phyloP scores from a whole-genome alignment of 768 basidiomycete species.

The Suillus fuscotomentosus region DNA sequence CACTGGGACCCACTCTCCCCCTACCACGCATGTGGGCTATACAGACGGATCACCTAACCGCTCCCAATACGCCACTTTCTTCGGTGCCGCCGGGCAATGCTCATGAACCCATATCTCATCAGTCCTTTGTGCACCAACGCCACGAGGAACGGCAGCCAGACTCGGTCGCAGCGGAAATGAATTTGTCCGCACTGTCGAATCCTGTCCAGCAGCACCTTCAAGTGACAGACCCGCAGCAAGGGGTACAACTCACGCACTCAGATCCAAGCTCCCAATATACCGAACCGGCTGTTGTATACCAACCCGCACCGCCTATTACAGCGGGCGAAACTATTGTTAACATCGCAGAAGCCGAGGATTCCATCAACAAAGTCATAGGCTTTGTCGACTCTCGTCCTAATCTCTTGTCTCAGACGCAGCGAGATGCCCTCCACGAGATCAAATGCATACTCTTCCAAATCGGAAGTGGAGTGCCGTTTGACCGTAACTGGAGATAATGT shows the following conservation, averaged over 20 bases:
- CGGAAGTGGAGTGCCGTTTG: slow-evolving; percentile 36
- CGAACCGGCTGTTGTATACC: slow-evolving; percentile 32
- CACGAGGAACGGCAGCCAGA: slow-evolving; percentile 28
- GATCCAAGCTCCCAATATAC: slow-evolving; percentile 24
- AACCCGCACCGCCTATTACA: slow-evolving; percentile 30
- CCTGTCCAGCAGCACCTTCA: slow-evolving; percentile 28
- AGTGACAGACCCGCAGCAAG: slow-evolving; percentile 23
- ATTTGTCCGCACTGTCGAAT: slow-evolving; percentile 27
- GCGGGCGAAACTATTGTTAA: slow-evolving; percentile 36
- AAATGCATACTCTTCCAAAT: slow-evolving; percentile 55
- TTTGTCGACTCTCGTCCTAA: slow-evolving; percentile 46
- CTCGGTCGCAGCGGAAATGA: slow-evolving; percentile 23
- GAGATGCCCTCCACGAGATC: slow-evolving; percentile 42
- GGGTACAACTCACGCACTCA: slow-evolving; percentile 28
- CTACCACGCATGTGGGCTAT: slow-evolving; percentile 34
- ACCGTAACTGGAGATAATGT: slow-evolving; percentile 29
- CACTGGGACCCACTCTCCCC: slow-evolving; percentile 26
- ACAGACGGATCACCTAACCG: slow-evolving; percentile 29
- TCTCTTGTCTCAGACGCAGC: slow-evolving; percentile 35
- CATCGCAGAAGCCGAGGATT: slow-evolving; percentile 50
- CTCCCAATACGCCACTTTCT: slow-evolving; percentile 29
- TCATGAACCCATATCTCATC: slow-evolving; percentile 29
- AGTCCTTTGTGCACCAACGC: slow-evolving; percentile 22
- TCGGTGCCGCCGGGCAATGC: slow-evolving; percentile 27
- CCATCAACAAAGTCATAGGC: slow-evolving; percentile 51